phyloP scores from a whole-genome alignment of 208 protist genomes.

The Wallacemonas sp. region DNA sequence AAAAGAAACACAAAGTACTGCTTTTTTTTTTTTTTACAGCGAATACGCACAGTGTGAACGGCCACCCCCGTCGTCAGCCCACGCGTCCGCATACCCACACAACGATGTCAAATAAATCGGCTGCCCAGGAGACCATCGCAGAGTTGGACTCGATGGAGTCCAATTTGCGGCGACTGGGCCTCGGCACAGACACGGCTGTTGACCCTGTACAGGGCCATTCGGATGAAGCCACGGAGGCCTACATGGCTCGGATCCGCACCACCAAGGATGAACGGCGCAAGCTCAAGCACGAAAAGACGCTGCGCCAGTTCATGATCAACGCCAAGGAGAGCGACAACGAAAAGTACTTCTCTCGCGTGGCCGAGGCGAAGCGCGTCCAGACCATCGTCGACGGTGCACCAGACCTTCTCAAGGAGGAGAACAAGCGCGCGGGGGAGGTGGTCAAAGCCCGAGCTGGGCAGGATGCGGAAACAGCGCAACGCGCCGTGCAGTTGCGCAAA shows the following conservation, averaged over 20 bases:
- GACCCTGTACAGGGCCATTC: constrained; percentile 14
- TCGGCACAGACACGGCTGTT: constrained; percentile 29
- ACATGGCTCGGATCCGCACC: constrained; percentile 55
- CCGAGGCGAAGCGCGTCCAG: constrained; percentile 29
- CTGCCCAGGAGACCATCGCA: constrained; percentile 40
- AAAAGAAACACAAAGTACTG: too few species aligned
- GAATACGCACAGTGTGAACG: neutral
- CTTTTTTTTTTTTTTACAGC: constrained; percentile 7
- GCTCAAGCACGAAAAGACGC: constrained; percentile 60
- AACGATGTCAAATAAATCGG: constrained; percentile 6
- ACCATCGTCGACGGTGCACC: constrained; percentile 40
- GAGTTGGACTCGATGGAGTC: constrained; percentile 78
- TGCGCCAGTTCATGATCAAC: constrained; percentile 47
- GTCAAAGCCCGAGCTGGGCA: constrained; percentile 7
- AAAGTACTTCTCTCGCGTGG: constrained; percentile 24
- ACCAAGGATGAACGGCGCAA: constrained; percentile 53
- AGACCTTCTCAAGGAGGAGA: constrained; percentile 37
- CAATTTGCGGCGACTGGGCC: constrained; percentile 68
- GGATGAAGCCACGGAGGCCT: constrained; percentile 31
- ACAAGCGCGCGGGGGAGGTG: constrained; percentile 14
- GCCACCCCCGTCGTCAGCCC: too few species aligned
- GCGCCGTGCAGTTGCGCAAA: constrained; percentile 20
- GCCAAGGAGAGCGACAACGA: constrained; percentile 48
- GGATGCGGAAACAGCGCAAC: constrained; percentile 8
- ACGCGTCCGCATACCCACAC: neutral